Evolutionary conservation across 192 early-diverging fungal genomes (phyloP), one percentile per base, ranked within the genome.

Genomic region (Coemansia guatemalensis): DNA sequence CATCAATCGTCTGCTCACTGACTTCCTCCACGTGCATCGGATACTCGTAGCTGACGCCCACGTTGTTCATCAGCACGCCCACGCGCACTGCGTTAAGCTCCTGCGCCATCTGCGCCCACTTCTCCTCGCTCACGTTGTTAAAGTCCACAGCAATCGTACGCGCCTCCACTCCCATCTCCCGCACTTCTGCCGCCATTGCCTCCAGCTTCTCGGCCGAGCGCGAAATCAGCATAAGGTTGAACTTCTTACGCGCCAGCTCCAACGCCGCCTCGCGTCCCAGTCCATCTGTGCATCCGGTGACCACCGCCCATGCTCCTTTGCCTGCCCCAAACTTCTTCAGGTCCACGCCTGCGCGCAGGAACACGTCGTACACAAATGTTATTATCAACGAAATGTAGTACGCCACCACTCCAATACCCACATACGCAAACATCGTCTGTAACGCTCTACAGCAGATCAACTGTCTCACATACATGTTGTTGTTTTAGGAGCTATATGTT

Each of bases 271-370:
- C 93, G 61, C 89, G 92, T 29, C 97, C 97, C 74, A 99, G 93
- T 55, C 95, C 97, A 73, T 96, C 97, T 17, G 95, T 94, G 29
- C 93, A 94, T 53, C 97, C 97, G 32, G 97, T 99, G 27, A 99
- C 86, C 49, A 97, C 89, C 5, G 82, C 82, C 82, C 82, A 83
- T 49, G 61, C 65, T 3, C 82, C 82, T 56, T 74, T 50, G 44
- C 77, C 71, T 18, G 82, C 82, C 1, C 82, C 82, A 52, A 83
- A 80, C 60, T 66, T 63, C 44, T 69, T 62, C 64, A 83, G 73
- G 62, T 54, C 52, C 27, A 74, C 49, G 0, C 77, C 82, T 5
- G 73, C 8, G 2, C 71, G 71, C 61, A 80, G 52, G 54, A 80
- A 74, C 50, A 80, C 62, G 48, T 80, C 77, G 58, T 74, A 80